phyloP scores from a whole-genome alignment of 1,284 basidiomycete species.

The Marasmius fiardii region DNA sequence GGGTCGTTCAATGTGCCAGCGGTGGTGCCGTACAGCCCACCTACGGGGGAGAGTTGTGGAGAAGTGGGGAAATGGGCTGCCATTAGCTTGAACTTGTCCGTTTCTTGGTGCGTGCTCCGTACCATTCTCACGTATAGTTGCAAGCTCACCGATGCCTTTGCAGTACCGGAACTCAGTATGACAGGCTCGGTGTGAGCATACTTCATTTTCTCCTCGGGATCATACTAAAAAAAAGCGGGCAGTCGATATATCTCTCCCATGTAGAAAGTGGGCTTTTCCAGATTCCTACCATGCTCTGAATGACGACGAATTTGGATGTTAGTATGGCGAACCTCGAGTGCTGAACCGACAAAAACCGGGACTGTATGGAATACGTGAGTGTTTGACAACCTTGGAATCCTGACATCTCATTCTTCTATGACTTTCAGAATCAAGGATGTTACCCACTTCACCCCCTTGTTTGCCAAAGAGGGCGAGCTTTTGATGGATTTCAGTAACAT shows the following conservation, averaged over 20 bases:
- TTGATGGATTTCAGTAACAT: conserved; percentile 43
- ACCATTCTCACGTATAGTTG: background rate
- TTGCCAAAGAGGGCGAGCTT: conserved; percentile 31
- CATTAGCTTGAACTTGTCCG: conserved; percentile 35
- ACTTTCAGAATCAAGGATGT: conserved; percentile 34
- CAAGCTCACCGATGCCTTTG: background rate
- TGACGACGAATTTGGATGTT: background rate
- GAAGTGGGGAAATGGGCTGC: conserved; percentile 34
- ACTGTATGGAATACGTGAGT: conserved; percentile 34
- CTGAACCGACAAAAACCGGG: conserved; percentile 36
- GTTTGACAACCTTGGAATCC: background rate
- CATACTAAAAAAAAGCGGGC: background rate
- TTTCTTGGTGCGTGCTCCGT: conserved; percentile 27
- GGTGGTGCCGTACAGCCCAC: conserved; percentile 34
- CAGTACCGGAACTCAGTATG: conserved; percentile 39
- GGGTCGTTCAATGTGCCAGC: conserved; percentile 29
- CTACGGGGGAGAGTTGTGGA: conserved; percentile 29
- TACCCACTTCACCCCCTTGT: conserved; percentile 35
- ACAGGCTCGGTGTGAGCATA: conserved; percentile 30
- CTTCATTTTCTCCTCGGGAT: background rate
- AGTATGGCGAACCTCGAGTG: conserved; percentile 41
- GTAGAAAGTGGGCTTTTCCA: conserved; percentile 27
- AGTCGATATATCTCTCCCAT: conserved; percentile 34
- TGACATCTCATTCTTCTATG: background rate
- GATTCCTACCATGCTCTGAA: background rate